Conservation (phyloP, 192 early-diverging fungal genomes). For the Coemansia sp. region DNA sequence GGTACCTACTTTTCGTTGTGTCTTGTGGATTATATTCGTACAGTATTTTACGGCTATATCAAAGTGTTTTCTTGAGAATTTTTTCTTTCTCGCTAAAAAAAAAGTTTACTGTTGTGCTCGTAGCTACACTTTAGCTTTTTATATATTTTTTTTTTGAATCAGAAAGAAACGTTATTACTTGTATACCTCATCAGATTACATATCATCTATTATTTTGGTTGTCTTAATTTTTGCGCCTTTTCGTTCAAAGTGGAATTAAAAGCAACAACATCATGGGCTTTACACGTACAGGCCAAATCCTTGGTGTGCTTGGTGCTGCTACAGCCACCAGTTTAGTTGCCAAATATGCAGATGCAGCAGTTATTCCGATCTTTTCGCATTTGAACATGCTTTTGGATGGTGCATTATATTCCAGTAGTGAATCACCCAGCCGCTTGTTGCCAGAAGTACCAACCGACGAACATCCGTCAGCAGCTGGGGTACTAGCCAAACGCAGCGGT, state of each 20-base stretch:
- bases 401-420: neutral
- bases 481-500: neutral
- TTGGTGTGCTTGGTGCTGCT: neutral
- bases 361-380: neutral
- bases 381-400: neutral
- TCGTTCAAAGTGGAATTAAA: neutral
- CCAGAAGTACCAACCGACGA: neutral
- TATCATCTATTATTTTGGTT: neutral
- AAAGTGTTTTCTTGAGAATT: neutral
- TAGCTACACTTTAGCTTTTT: neutral
- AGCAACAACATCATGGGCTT: neutral
- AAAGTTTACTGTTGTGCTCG: no score
- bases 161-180: no score
- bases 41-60: neutral
- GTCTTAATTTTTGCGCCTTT: neutral
- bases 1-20: neutral
- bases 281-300: neutral
- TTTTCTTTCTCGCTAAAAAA: neutral
- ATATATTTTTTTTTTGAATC: no score
- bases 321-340: neutral
- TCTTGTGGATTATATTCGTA: neutral
- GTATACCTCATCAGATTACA: no score
- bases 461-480: neutral
- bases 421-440: neutral
- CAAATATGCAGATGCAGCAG: neutral